Evolutionary conservation across 768 basidiomycete genomes (phyloP), one percentile per base, ranked within the genome.

Genomic region (Boletus patriciae): DNA sequence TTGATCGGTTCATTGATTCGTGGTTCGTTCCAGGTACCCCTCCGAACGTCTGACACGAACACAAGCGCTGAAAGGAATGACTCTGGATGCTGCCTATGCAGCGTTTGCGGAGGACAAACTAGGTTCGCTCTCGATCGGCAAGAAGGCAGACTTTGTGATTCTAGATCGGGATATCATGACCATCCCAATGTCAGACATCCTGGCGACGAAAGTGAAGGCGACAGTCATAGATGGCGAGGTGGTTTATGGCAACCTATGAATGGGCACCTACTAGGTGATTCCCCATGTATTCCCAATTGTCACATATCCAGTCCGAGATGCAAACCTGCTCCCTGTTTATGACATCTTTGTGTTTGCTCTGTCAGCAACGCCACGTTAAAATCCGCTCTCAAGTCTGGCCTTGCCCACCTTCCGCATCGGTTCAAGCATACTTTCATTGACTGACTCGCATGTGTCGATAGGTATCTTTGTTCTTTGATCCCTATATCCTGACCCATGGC

Each of bases 1-100:
- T 52, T 13, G 42, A 49, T 36, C 21, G 10, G 21, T 21, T 6
- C 50, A 34, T 34, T 54, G n/a, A 52, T 41, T n/a, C 18, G 29
- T 8, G n/a, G 13, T 44, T 36, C 45, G 41, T 37, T 46, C n/a
- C 57, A 94, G 92, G 92, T 94, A 82, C 66, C 77, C 89, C 0
- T 71, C 81, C 0, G 82, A 98, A 69, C 77, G 80, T n/a, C 76
- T 98, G 13, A 88, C 91, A 6, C 82, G 94, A 6, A 76, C 78
- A 16, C 87, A 98, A 70, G 90, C 95, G 0, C 76, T 98, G 29
- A 90, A 88, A 70, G 90, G 95, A 12, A 92, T 95, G 88, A 96
- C 94, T 0, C 74, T 89, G 31, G 92, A 93, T 61, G 85, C 92
- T 0, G 94, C 95, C 1, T 94, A 92, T 62, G 94, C 94, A 0